Conservation (phyloP, 2,329 filamentous ascomycete genomes). For the Tympanopsis confertula region DNA sequence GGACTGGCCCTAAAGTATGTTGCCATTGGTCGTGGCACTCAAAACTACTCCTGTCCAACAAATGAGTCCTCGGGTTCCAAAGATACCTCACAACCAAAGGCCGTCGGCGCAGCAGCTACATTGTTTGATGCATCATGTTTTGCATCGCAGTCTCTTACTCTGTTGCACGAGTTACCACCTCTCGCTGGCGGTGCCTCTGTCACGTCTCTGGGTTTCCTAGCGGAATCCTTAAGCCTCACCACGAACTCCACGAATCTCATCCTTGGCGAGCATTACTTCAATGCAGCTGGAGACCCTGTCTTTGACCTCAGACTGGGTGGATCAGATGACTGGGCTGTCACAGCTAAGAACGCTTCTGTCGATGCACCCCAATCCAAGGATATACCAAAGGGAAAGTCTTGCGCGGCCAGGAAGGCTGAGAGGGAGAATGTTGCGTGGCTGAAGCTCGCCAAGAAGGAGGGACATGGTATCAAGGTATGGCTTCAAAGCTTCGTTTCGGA, state of each 20-base stretch:
- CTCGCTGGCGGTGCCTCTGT: not conserved
- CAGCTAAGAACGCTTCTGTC: not conserved
- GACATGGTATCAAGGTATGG: not conserved
- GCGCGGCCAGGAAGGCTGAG: too few relatives aligned
- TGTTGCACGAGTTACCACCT: slow-evolving; percentile 15
- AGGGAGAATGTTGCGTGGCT: not conserved
- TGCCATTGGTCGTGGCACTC: slow-evolving; percentile 31
- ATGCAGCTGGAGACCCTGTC: slow-evolving; percentile 10
- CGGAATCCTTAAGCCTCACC: not conserved
- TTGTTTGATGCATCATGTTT: slow-evolving; percentile 29
- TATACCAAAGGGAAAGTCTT: too few relatives aligned
- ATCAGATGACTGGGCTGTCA: slow-evolving; percentile 6
- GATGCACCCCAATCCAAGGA: not conserved
- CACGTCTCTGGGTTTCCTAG: not conserved
- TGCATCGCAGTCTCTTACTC: slow-evolving; percentile 11
- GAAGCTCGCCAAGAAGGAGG: not conserved
- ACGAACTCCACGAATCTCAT: slow-evolving; percentile 9
- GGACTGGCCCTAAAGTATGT: slow-evolving; percentile 25
- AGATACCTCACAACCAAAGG: slow-evolving; percentile 13
- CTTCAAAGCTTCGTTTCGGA: not conserved
- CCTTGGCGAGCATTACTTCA: slow-evolving; percentile 23
- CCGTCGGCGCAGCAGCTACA: slow-evolving; percentile 29
- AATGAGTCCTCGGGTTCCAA: not conserved
- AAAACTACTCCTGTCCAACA: slow-evolving; percentile 37
- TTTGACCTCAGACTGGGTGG: slow-evolving; percentile 17